Conservation (phyloP, 352 stramenopile species). For the Blastocystis sp. region DNA sequence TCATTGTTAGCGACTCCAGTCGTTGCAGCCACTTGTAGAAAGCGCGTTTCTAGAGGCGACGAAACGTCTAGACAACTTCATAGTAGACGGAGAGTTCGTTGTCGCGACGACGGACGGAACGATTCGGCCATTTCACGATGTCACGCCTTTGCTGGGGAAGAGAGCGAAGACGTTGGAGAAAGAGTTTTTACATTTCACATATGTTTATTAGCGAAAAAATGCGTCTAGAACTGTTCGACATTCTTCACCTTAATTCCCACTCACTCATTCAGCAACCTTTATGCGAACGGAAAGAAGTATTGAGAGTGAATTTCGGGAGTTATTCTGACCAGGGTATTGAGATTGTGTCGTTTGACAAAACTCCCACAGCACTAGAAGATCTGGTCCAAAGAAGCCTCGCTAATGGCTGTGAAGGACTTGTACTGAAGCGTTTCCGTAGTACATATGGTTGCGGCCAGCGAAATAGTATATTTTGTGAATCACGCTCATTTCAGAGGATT, state of each 20-base stretch:
- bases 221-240: background rate
- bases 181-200: background rate
- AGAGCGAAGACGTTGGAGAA: background rate
- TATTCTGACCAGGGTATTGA: background rate
- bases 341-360: background rate
- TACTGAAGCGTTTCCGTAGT: background rate
- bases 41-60: background rate
- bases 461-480: background rate
- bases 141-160: slow-evolving; percentile 13
- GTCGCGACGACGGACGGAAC: background rate
- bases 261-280: background rate
- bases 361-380: background rate
- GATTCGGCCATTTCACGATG: background rate
- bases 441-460: background rate
- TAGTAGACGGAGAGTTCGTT: slow-evolving; percentile 32
- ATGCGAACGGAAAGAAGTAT: background rate
- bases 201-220: background rate
- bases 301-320: background rate
- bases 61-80: background rate
- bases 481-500: slow-evolving; percentile 1
- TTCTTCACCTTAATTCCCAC: background rate
- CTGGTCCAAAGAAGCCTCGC: background rate
- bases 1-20: slow-evolving; percentile 8
- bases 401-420: background rate
- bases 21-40: background rate